Conservation (phyloP, 1,139 yeast genomes). For the Meyerozyma carpophila region DNA sequence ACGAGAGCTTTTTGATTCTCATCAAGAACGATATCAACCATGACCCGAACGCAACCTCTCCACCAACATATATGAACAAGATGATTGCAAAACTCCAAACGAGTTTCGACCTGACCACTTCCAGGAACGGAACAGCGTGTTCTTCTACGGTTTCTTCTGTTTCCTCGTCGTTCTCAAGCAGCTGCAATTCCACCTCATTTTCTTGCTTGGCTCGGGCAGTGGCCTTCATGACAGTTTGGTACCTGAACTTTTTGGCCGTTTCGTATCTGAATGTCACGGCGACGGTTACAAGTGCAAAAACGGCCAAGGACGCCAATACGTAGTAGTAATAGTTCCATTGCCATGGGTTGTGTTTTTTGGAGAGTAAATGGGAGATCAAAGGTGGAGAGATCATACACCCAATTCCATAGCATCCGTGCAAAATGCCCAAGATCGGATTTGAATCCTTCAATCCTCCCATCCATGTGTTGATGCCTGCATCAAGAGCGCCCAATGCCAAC, state of each 20-base stretch:
- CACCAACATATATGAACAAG: conserved; percentile 60
- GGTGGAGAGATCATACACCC: conserved; percentile 68
- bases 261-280: conserved; percentile 42
- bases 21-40: conserved; percentile 60
- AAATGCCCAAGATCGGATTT: conserved; percentile 58
- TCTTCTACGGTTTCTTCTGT: conserved; percentile 7
- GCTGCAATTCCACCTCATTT: conserved; percentile 8
- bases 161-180: conserved; percentile 1
- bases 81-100: conserved; percentile 45
- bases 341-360: conserved; percentile 32
- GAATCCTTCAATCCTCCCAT: conserved; percentile 52
- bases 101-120: conserved; percentile 36
- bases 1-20: conserved; percentile 42
- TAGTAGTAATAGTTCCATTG: conserved; percentile 44
- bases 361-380: conserved; percentile 41
- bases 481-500: conserved; percentile 55
- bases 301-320: conserved; percentile 25
- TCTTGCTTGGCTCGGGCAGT: conserved; percentile 6
- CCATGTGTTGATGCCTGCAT: conserved; percentile 56
- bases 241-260: conserved; percentile 50
- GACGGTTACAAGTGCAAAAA: conserved; percentile 16
- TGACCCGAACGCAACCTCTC: conserved; percentile 63
- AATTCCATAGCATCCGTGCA: conserved; percentile 66
- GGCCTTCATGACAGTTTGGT: conserved; percentile 16
- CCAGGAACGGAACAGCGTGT: conserved; percentile 17